Base-by-base conservation (phyloP, 2,329 filamentous ascomycete species). In the Venturia carpophila region DNA sequence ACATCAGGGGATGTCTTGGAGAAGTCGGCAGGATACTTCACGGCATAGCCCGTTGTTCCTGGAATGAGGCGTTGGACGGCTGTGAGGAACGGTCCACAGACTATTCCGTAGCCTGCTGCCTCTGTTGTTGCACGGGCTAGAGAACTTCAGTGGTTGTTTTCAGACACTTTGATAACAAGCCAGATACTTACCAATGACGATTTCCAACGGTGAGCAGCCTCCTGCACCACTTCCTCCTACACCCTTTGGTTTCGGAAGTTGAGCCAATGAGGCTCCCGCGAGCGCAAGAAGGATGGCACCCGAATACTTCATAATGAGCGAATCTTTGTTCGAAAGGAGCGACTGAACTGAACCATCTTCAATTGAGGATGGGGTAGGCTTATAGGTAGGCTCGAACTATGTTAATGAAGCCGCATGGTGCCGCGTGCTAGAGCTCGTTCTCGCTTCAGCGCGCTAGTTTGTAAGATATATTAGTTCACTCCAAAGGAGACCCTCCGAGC, bases 1-100 rank as follows among this genome's bases (percentile, higher is more conserved):
- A 47, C 34, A 9, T 45, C 60, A 2, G 64, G 64, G 13, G 41
- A 49, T 10, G 24, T 10, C 4, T 37, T 24, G 41, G 30, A n/a
- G 42, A 64, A 47, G n/a, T 27, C 24, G 37, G 64, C 56, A 9
- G 64, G 64, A 27, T 65, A 65, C 13, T 24, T 24, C 19, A 65
- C 60, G 15, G 56, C 41, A 41, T 65, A 65, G 58, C 27, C 56
- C 5, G 64, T 64, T 27, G 45, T 37, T 24, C 60, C 60, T 34
- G 64, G 64, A 34, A 65, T 37, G 24, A 64, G 60, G 17, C 43
- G n/a, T 21, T 64, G n/a, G 13, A 56, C 47, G 30, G 62, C 62
- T n/a, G 30, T 39, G 34, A 64, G 43, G 30, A 64, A 24, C 1
- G 60, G 60, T 3, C 39, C 60, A 11, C 60, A 37, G 37, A 62